Base-by-base conservation (phyloP, 495 filamentous ascomycete species). In the Oleoguttula mirabilis region DNA sequence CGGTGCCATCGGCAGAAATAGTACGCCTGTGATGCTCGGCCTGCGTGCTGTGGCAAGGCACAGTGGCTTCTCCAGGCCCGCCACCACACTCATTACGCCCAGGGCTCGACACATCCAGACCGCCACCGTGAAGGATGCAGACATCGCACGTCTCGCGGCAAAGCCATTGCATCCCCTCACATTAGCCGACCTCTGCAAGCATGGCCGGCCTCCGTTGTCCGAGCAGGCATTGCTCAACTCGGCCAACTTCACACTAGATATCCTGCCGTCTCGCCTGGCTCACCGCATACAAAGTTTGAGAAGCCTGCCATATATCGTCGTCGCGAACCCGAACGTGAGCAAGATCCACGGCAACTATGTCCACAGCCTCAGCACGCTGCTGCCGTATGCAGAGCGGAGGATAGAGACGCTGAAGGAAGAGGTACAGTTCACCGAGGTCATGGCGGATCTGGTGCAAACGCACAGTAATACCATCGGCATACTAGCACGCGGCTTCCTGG, bases 231-330 rank as follows among this genome's bases (percentile, higher is more conserved):
- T 98, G 24, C 76, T 93, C 47, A 73, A 76, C 30, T 93, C 85
- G 3, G 90, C 90, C 36, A 93, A 94, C 61, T 94, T 94, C 68
- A 90, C 90, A 23, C 81, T 94, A 36, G 84, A 82, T 32, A 77
- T 94, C 27, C 79, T 95, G 23, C 90, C 90, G 12, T 80, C 88
- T 41, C 84, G 90, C n/a, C 75, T 98, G 12, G 92, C 90, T 2
- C 86, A 90, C 55, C 84, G 90, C 27, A 90, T 96, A 34, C 80
- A 94, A 60, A 81, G 83, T 1, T 65, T 98, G 10, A 79, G 88
- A 41, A 94, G 93, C 62, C 75, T 98, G 3, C 92, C 90, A 1
- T 98, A 83, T 62, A 98, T 98, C 54, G 88, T 98, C 33, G 90
- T 98, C 14, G 86, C 88, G 0, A 96, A 96, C 59, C 83, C 86